A percentile compares a stretch with the other conserved stretches of the same genome.
phyloP scores from a whole-genome alignment of 73 alveolate species.

The Blepharisma japonicum region DNA sequence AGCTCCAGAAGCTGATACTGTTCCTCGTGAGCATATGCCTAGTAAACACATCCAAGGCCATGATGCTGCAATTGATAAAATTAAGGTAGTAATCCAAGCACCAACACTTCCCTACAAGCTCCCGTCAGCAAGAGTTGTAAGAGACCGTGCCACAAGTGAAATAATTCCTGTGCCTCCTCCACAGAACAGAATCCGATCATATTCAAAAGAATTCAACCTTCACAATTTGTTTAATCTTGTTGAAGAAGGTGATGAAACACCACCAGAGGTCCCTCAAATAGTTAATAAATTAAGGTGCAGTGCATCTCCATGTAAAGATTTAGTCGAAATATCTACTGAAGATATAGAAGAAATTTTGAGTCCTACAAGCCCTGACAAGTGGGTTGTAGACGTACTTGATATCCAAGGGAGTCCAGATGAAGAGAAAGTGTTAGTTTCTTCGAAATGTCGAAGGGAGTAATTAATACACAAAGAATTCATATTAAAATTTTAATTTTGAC shows the following conservation, averaged over 20 bases:
- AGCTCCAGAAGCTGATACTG: neutral
- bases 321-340: neutral
- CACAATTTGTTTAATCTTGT: too few relatives aligned
- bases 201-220: too few relatives aligned
- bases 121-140: neutral
- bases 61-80: neutral
- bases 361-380: neutral
- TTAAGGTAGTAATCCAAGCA: neutral
- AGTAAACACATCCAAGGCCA: neutral
- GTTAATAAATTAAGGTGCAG: too few relatives aligned
- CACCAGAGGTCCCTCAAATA: too few relatives aligned
- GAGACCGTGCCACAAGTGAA: constrained; percentile 4
- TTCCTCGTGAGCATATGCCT: constrained; percentile 9
- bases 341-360: neutral
- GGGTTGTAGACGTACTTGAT: neutral
- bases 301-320: neutral
- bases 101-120: neutral
- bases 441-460: too few relatives aligned
- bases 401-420: neutral
- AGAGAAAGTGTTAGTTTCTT: too few relatives aligned
- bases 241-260: too few relatives aligned
- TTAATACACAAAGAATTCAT: too few relatives aligned
- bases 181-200: too few relatives aligned
- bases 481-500: too few relatives aligned
- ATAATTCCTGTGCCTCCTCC: neutral